Conservation (phyloP, 257 asterid genomes). For the Salvia miltiorrhiza region DNA sequence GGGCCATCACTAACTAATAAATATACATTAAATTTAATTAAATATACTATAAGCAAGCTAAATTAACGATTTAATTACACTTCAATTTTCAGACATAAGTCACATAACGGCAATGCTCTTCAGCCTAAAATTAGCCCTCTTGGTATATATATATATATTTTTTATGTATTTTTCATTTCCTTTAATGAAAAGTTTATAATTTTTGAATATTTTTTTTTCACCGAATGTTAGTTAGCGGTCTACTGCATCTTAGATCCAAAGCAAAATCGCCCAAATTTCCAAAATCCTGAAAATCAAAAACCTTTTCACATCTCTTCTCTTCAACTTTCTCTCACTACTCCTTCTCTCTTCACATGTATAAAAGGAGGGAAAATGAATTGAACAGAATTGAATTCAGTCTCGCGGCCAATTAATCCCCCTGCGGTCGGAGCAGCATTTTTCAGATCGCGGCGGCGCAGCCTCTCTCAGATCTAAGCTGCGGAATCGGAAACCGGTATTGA, state of each 20-base stretch:
- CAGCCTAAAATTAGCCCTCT: background rate
- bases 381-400: background rate
- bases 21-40: too few species aligned
- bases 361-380: background rate
- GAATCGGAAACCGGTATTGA: background rate
- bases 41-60: too few species aligned
- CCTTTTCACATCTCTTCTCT: background rate
- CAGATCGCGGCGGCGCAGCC: constrained; percentile 25
- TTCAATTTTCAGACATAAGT: too few species aligned
- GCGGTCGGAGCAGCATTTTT: constrained; percentile 12
- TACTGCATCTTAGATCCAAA: constrained; percentile 17
- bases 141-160: too few species aligned
- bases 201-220: background rate
- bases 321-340: background rate
- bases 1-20: too few species aligned
- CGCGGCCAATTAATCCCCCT: constrained; percentile 1
- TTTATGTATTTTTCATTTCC: background rate
- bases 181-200: background rate
- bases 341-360: constrained; percentile 2
- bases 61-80: too few species aligned
- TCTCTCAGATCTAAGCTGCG: constrained; percentile 21
- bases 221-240: constrained; percentile 10
- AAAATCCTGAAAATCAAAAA: background rate
- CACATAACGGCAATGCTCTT: background rate
- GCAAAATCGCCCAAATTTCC: constrained; percentile 3